Conservation (phyloP, 306 rosid species). For the Casuarina cunninghamiana region DNA sequence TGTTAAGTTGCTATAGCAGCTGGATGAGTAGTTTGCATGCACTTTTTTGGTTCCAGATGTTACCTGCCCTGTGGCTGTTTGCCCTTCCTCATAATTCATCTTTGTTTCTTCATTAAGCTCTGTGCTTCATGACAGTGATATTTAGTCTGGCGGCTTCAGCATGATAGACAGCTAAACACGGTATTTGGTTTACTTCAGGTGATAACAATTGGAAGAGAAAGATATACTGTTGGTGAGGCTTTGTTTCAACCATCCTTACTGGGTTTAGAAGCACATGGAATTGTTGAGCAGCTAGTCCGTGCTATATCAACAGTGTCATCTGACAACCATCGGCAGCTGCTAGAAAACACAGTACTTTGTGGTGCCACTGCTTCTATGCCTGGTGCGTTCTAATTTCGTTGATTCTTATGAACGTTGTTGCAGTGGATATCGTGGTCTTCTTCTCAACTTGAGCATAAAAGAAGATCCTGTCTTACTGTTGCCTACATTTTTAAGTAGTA, state of each 20-base stretch:
- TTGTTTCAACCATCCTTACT: constrained; percentile 83
- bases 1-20: not conserved
- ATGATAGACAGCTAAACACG: constrained; percentile 11
- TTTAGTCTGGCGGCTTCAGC: not conserved
- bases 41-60: not conserved
- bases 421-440: constrained; percentile 19
- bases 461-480: not conserved
- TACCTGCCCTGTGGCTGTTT: not conserved
- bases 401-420: constrained; percentile 6
- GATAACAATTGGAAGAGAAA: constrained; percentile 83
- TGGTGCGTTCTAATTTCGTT: constrained; percentile 44
- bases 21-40: not conserved
- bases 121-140: not conserved
- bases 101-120: not conserved
- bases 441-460: not conserved
- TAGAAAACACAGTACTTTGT: constrained; percentile 90
- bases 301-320: constrained; percentile 85
- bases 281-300: constrained; percentile 97
- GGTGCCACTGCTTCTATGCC: constrained; percentile 87
- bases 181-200: constrained; percentile 54
- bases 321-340: constrained; percentile 87
- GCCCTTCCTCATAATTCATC: not conserved
- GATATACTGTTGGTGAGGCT: constrained; percentile 90
- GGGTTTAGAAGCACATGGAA: constrained; percentile 93
- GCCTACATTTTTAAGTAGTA: not conserved